Conservation (phyloP, 768 basidiomycete genomes). For the Macrolepiota fuliginosa region DNA sequence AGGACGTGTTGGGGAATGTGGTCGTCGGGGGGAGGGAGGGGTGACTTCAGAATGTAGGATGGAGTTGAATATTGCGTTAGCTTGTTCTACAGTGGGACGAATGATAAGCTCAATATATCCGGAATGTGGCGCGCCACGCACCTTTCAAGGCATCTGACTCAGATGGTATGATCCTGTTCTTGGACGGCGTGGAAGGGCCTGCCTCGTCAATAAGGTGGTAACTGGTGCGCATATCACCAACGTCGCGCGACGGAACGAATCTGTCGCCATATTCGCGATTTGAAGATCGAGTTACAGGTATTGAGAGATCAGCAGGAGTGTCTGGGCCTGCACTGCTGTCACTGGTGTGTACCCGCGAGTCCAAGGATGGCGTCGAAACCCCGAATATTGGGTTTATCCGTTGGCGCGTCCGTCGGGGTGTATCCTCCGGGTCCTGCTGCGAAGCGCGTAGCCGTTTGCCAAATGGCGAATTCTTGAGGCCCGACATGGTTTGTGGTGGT, state of each 20-base stretch:
- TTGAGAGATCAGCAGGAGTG: constrained; percentile 31
- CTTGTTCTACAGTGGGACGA: constrained; percentile 57
- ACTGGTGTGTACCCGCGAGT: constrained; percentile 51
- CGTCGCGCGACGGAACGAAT: constrained; percentile 67
- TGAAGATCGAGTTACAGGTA: neutral
- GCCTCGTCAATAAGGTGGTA: constrained; percentile 64
- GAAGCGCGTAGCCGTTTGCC: constrained; percentile 79
- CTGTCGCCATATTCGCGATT: constrained; percentile 54
- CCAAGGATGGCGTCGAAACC: constrained; percentile 54
- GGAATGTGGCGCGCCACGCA: constrained; percentile 21
- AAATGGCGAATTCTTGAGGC: constrained; percentile 82
- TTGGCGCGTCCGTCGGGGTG: constrained; percentile 23
- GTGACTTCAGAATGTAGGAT: constrained; percentile 79
- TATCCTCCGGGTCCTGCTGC: constrained; percentile 58
- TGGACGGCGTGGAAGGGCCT: constrained; percentile 55
- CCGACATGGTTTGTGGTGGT: constrained; percentile 46
- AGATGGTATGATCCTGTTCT: constrained; percentile 60
- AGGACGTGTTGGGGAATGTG: constrained; percentile 59
- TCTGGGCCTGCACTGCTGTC: constrained; percentile 49
- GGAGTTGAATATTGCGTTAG: constrained; percentile 76
- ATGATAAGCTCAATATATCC: neutral
- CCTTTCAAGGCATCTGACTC: constrained; percentile 80
- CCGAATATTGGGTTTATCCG: constrained; percentile 48
- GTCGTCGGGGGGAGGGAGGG: constrained; percentile 59
- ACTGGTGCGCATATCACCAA: constrained; percentile 61